A percentile compares a stretch with the other conserved stretches of the same genome.
These are phyloP conservation scores for Skeletonema costatum DNA, from an alignment of 108 stramenopile genomes.

Conservation along the genomic window DNA sequence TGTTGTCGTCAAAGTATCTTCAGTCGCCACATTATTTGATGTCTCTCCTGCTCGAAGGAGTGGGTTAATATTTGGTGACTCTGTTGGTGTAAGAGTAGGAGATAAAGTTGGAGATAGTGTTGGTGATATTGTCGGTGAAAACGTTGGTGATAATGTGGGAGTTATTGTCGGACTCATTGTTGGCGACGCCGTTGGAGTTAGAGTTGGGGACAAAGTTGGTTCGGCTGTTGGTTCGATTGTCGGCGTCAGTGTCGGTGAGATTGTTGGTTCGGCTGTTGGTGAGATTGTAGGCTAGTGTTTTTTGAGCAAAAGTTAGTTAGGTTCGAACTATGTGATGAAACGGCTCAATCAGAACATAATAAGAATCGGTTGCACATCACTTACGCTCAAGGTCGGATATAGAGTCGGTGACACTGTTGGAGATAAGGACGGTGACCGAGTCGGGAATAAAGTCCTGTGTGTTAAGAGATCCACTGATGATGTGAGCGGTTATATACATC, in stretches of 20 bases:
- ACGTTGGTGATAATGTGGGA: conserved; percentile 12
- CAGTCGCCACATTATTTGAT: no score
- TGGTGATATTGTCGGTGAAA: conserved; percentile 9
- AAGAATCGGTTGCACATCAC: neutral
- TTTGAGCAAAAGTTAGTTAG: neutral
- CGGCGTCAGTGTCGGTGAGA: neutral
- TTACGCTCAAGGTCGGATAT: neutral
- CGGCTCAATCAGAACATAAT: no score
- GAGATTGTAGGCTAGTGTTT: neutral
- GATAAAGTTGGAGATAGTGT: neutral
- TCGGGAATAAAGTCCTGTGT: neutral
- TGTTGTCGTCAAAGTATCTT: no score
- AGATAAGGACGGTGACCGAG: neutral
- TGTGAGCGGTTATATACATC: neutral
- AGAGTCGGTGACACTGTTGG: neutral
- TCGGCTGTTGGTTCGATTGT: conserved; percentile 3
- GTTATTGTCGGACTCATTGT: conserved; percentile 8
- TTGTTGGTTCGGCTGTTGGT: neutral
- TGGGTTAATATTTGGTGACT: neutral
- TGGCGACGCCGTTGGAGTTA: conserved; percentile 6
- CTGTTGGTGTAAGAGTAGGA: neutral
- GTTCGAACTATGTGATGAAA: no score
- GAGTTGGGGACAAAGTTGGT: conserved; percentile 17
- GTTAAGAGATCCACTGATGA: neutral
- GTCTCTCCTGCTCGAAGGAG: no score